Percentiles rank a stretch among this genome's conserved stretches.
Evolutionary conservation across 305 asterid species (phyloP).

Genomic region (Euphrasia arctica): DNA sequence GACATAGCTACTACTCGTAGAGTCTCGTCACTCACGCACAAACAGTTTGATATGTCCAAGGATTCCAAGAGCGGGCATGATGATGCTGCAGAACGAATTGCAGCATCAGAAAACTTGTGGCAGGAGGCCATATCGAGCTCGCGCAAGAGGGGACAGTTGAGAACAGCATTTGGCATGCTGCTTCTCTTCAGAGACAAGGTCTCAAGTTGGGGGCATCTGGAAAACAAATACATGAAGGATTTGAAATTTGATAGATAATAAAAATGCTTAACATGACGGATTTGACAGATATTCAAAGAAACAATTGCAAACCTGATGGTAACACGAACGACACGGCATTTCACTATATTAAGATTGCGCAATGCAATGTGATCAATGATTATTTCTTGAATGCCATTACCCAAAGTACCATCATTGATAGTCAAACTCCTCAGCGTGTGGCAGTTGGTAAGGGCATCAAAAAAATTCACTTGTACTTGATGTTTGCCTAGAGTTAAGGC

Average conservation of each 20-base stretch:
- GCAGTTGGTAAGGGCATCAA: slow-evolving; percentile 51
- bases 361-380: slow-evolving; percentile 48
- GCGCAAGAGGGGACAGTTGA: slow-evolving; percentile 61
- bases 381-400: slow-evolving; percentile 58
- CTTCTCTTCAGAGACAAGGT: slow-evolving; percentile 74
- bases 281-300: background rate
- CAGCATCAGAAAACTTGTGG: slow-evolving; percentile 75
- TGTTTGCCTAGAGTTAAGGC: slow-evolving; percentile 68
- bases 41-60: slow-evolving; percentile 80
- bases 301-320: slow-evolving; percentile 45
- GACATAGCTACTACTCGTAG: slow-evolving; percentile 55
- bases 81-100: slow-evolving; percentile 67
- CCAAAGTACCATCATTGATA: slow-evolving; percentile 57
- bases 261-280: background rate
- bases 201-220: slow-evolving; percentile 69
- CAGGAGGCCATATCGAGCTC: slow-evolving; percentile 77
- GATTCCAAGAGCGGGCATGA: slow-evolving; percentile 74
- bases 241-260: background rate
- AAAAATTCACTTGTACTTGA: slow-evolving; percentile 49
- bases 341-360: slow-evolving; percentile 57
- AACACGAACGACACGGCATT: slow-evolving; percentile 57
- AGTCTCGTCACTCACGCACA: slow-evolving; percentile 75
- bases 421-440: slow-evolving; percentile 56
- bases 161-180: slow-evolving; percentile 70
- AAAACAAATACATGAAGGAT: slow-evolving; percentile 16